Base-by-base conservation (phyloP, 2,329 filamentous ascomycete genomes). In the Penicillium digitatum region DNA sequence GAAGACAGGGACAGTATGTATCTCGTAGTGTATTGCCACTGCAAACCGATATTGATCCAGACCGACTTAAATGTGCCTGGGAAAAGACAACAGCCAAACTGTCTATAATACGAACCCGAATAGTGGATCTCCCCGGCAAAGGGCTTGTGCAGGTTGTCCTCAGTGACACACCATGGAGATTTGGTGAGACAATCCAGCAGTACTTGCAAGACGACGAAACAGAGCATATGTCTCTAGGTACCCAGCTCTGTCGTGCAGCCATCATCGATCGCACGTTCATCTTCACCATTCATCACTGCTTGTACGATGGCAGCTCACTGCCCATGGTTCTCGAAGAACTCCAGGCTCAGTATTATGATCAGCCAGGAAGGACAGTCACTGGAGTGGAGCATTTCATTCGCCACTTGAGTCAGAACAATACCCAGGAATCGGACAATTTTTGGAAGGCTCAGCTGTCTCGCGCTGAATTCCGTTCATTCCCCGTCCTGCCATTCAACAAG, bases 81-180 rank as follows among this genome's bases (percentile, higher is more conserved):
- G 16, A 18, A n/a, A 22, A 8, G 18, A 37, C 29, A 32, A 24
- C 29, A 6, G 40, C 39, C 5, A 24, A 22, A 9, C 22, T 22
- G 9, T 29, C 49, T 16, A 52, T 45, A 8, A n/a, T 52, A 24
- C 31, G 49, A 5, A 52, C 49, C 10, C 49, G 49, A 27, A 52
- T 52, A 7, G 40, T 52, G 10, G 40, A 43, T 27, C 24, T 52
- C 9, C 29, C 49, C 2, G 32, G 24, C 9, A 31, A 45, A 18
- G 49, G 40, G 5, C 31, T 52, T 20, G 32, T 52, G 31, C 49
- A 52, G 24, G 49, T 31, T 7, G 26, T 52, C 12, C 39, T 52
- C 10, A n/a, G 45, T 18, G 48, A 50, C 9, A 45, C n/a, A 9
- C 43, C 27, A 5, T 45, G 43, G 43, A 31, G 43, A 11, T 45